Base-by-base conservation (phyloP, 1,284 basidiomycete genomes). In the Cutaneotrichosporon dermatis region DNA sequence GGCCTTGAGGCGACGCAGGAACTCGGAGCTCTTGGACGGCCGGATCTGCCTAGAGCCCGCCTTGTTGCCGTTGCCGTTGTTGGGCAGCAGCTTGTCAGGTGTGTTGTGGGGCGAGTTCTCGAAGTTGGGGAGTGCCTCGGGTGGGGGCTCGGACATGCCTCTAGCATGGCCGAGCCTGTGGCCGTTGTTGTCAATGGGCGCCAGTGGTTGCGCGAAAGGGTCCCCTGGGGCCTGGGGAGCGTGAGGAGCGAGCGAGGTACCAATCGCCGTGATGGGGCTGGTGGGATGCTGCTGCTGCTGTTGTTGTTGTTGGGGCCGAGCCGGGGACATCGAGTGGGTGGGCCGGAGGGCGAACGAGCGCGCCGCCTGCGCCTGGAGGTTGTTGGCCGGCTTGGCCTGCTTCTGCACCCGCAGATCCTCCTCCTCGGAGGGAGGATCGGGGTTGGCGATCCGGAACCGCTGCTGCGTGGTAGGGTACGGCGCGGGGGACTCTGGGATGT, bases 11-110 rank as follows among this genome's bases (percentile, higher is more conserved):
- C 57, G 57, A 37, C 55, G 59, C 2, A 61, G 42, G 37, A 61
- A 40, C 55, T 61, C 59, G 36, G 52, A 44, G 41, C 55, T 57
- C 55, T 40, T 57, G 15, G 51, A 54, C 9, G 53, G 51, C n/a
- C 52, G 41, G 35, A 61, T 16, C 6, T 42, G 35, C 37, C 15
- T 15, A 6, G 41, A 13, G 11, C 46, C 10, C 11, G 6, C 35
- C 42, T 54, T 45, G 2, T 10, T 9, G 2, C 16, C 34, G 49
- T 45, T 51, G n/a, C 50, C 35, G n/a, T 12, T 37, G 37, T 55
- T 35, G 25, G 16, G 9, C 16, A 44, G 56, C 33, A 53, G 44
- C 46, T 43, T 49, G 34, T 57, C 37, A 12, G 51, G 50, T 4
- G 37, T 45, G 16, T 44, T 15, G 12, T 16, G 13, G 39, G 39